Base-by-base conservation (phyloP, 208 protist genomes). In the Crithidia fasciculata region DNA sequence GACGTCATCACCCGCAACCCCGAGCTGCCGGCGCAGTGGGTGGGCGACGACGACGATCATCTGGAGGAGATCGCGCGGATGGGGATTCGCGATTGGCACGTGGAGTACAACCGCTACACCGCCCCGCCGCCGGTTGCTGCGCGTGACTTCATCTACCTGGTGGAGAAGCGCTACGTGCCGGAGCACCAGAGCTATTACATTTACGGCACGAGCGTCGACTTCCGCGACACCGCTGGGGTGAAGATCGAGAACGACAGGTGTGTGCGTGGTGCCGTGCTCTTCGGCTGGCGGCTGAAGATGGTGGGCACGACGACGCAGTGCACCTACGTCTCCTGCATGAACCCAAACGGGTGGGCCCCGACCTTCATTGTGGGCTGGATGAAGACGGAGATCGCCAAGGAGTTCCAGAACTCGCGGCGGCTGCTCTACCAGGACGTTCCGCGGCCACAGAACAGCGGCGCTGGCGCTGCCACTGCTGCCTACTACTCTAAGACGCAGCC, bases 321-420 rank as follows among this genome's bases (percentile, higher is more conserved):
- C 40, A 89, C 82, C 7, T 96, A 94, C 72, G 83, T 88, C 41
- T 89, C 82, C 13, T 93, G 87, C 83, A 92, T 96, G 86, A 94
- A 85, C 68, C 92, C 89, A 9, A 88, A 90, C 61, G 92, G 89
- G 36, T 96, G 92, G 89, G 85, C 89, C 15, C 92, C 92, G 18
- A 89, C 89, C 5, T 96, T 96, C 65, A 77, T 96, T n/a, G 75
- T 96, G 3, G 83, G 86, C 54, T 96, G 87, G 86, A 83, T 96
- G 72, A 93, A 95, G 83, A 84, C 78, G 13, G 88, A 85, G 63
- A 91, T 95, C 60, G 89, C 78, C 8, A 94, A 94, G 71, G 92
- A 96, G 77, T 69, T 96, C 39, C 70, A 81, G 62, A 65, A 74
- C 43, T 79, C 80, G 28, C 87, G 92, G 16, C 77, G 81, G 16